These are phyloP conservation scores for Thalia dealbata DNA, from an alignment of 176 grass and related monocot genomes.

Conservation along the genomic window DNA sequence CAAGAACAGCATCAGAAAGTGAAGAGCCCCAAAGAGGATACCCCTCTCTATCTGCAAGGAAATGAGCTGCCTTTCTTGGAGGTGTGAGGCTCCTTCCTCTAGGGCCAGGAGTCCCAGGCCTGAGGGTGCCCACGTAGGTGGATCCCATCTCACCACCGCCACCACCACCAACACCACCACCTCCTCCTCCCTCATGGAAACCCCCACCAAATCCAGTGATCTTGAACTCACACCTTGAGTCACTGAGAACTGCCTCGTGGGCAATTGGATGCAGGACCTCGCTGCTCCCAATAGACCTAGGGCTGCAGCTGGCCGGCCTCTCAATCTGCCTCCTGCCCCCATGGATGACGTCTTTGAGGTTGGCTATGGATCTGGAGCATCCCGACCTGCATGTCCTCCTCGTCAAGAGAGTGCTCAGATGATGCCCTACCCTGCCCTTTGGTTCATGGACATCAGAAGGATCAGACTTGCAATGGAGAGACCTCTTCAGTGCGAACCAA, in stretches of 20 bases:
- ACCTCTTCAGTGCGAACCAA: slow-evolving; percentile 65
- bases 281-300: slow-evolving; percentile 37
- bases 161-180: not conserved
- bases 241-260: slow-evolving; percentile 23
- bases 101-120: slow-evolving; percentile 23
- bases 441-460: slow-evolving; percentile 34
- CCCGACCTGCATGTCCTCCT: slow-evolving; percentile 32
- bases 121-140: slow-evolving; percentile 27
- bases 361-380: slow-evolving; percentile 67
- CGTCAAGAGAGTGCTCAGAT: slow-evolving; percentile 21
- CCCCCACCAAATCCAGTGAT: slow-evolving; percentile 21
- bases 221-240: slow-evolving; percentile 25
- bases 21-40: slow-evolving; percentile 17
- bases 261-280: slow-evolving; percentile 20
- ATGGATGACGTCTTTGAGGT: slow-evolving; percentile 51
- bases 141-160: slow-evolving; percentile 14
- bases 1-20: slow-evolving; percentile 7
- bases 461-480: slow-evolving; percentile 48
- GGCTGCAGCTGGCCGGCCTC: slow-evolving; percentile 22
- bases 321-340: slow-evolving; percentile 19
- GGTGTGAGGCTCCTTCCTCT: slow-evolving; percentile 33
- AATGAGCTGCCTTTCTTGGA: slow-evolving; percentile 24
- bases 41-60: slow-evolving; percentile 22
- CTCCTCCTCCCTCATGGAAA: slow-evolving; percentile 13
- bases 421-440: slow-evolving; percentile 24